Evolutionary conservation across 139 green algal species (phyloP).

Genomic region (Mychonastes homosphaera): DNA sequence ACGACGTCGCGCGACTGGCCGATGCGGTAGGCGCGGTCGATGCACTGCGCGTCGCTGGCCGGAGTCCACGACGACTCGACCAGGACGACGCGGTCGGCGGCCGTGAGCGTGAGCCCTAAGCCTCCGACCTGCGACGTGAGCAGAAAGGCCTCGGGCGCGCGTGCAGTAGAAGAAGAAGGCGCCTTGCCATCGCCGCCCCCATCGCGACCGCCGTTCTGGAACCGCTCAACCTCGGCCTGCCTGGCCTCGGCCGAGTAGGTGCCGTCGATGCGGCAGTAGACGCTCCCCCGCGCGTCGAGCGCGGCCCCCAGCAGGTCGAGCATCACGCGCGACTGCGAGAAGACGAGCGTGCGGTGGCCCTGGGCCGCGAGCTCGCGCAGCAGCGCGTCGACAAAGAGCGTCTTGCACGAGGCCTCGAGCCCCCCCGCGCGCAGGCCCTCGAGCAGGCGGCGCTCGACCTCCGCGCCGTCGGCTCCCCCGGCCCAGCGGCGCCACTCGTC

Average conservation of each 20-base stretch:
- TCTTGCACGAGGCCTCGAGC: slow-evolving; percentile 67
- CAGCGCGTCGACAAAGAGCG: slow-evolving; percentile 58
- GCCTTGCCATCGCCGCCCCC: not conserved
- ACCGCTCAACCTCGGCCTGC: slow-evolving; percentile 51
- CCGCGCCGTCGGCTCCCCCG: not conserved
- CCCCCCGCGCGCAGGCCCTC: slow-evolving; percentile 20
- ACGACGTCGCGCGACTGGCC: slow-evolving; percentile 56
- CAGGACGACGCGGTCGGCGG: slow-evolving; percentile 84
- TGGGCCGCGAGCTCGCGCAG: slow-evolving; percentile 51
- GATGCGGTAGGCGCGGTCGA: slow-evolving; percentile 81
- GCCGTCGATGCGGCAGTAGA: slow-evolving; percentile 76
- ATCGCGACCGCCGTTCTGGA: slow-evolving; percentile 43
- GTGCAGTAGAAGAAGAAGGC: not conserved
- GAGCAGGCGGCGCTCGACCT: slow-evolving; percentile 23
- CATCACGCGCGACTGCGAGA: slow-evolving; percentile 74
- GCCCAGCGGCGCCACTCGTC: slow-evolving; percentile 19
- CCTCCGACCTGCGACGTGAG: slow-evolving; percentile 64
- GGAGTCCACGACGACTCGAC: slow-evolving; percentile 60
- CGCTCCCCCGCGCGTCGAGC: slow-evolving; percentile 29
- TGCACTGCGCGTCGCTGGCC: slow-evolving; percentile 45
- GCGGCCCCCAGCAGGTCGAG: slow-evolving; percentile 78
- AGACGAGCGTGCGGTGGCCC: slow-evolving; percentile 82
- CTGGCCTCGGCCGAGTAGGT: slow-evolving; percentile 47
- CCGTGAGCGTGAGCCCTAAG: slow-evolving; percentile 88
- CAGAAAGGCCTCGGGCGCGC: not conserved